phyloP scores from a whole-genome alignment of 345 rosid genomes.

The Tarenaya hassleriana region DNA sequence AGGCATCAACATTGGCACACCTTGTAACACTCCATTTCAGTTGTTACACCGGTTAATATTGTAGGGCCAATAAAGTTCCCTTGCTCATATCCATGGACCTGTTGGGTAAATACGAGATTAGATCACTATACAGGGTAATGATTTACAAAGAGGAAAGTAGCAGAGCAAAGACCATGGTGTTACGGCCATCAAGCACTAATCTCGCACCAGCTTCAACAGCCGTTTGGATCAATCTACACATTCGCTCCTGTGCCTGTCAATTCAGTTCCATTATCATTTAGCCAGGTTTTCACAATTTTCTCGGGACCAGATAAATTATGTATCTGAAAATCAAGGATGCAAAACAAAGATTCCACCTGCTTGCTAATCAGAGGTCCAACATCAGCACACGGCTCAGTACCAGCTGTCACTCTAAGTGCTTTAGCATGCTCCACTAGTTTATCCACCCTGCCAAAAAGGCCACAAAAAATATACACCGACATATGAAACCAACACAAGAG shows the following conservation, averaged over 20 bases:
- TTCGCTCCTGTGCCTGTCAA: conserved; percentile 43
- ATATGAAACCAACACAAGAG: neutral
- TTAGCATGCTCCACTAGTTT: conserved; percentile 45
- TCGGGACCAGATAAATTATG: neutral
- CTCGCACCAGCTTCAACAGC: conserved; percentile 49
- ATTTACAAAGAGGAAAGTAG: neutral
- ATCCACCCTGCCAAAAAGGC: conserved; percentile 46
- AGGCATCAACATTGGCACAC: conserved; percentile 18
- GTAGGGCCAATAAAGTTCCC: conserved; percentile 65
- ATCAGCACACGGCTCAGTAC: conserved; percentile 51
- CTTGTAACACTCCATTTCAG: conserved; percentile 61
- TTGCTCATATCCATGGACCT: conserved; percentile 54
- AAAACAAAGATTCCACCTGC: conserved; percentile 34
- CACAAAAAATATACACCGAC: conserved; percentile 8
- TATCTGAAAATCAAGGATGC: neutral
- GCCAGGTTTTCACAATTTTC: neutral
- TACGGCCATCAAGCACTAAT: conserved; percentile 59
- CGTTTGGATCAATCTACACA: conserved; percentile 39
- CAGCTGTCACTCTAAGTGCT: conserved; percentile 44
- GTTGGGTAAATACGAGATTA: conserved; percentile 5
- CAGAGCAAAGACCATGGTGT: conserved; percentile 32
- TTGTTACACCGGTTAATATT: conserved; percentile 44
- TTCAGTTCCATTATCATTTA: conserved; percentile 3
- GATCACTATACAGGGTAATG: neutral
- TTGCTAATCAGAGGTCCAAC: conserved; percentile 61